These are phyloP conservation scores for Cenchrus americanus DNA, from an alignment of 176 grass and related monocot species.

Conservation along the genomic window DNA sequence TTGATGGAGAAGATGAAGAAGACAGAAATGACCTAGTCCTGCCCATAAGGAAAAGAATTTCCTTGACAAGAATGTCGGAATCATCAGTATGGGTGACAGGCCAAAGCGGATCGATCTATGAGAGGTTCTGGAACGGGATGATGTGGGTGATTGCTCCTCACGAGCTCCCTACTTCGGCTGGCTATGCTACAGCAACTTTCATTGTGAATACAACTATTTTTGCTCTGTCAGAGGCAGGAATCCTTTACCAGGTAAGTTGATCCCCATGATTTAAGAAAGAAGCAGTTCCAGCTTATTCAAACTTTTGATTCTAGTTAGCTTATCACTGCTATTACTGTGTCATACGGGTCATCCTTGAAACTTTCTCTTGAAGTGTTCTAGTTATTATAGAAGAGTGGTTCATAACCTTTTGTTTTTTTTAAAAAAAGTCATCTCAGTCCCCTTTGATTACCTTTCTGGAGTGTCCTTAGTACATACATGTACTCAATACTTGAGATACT, in stretches of 20 bases:
- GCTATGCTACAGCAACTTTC: constrained; percentile 71
- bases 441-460: not conserved
- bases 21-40: constrained; percentile 49
- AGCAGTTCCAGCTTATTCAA: constrained; percentile 24
- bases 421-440: not conserved
- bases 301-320: constrained; percentile 24
- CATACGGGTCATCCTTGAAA: not conserved
- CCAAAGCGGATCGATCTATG: constrained; percentile 91
- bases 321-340: not conserved
- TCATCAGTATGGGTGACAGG: constrained; percentile 95
- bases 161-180: constrained; percentile 71
- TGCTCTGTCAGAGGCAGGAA: constrained; percentile 86
- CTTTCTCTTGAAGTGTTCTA: constrained; percentile 29
- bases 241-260: constrained; percentile 80
- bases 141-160: constrained; percentile 96
- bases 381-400: not conserved
- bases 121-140: constrained; percentile 97
- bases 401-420: not conserved
- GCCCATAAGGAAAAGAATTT: constrained; percentile 72
- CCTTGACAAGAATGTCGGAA: constrained; percentile 92
- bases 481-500: not conserved
- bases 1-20: constrained; percentile 30
- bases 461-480: not conserved
- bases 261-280: constrained; percentile 21
- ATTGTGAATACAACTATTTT: constrained; percentile 96